Conservation (phyloP, 345 rosid species). For the Brassica incana region DNA sequence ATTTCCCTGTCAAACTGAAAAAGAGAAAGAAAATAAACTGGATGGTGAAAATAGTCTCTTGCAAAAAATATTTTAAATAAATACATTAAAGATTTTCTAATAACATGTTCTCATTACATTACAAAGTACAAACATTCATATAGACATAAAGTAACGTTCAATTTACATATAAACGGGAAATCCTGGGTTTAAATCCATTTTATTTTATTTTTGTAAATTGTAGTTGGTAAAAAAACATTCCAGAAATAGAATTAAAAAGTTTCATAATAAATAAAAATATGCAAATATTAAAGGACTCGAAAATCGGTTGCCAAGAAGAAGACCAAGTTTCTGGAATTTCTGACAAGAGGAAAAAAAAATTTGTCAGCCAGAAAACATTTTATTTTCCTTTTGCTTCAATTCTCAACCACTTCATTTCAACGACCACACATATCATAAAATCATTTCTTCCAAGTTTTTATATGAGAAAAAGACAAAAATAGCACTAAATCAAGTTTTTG, state of each 20-base stretch:
- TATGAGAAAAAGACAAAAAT: too few relatives aligned
- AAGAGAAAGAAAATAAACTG: not conserved
- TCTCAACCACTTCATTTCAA: slow-evolving; percentile 39
- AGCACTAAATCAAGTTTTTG: too few relatives aligned
- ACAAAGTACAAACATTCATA: not conserved
- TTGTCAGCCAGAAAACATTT: not conserved
- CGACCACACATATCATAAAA: not conserved
- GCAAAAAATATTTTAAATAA: not conserved
- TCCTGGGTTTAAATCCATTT: not conserved
- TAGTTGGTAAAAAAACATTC: not conserved
- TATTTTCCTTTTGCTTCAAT: slow-evolving; percentile 34
- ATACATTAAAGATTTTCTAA: not conserved
- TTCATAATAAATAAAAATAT: not conserved
- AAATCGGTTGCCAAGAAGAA: slow-evolving; percentile 9
- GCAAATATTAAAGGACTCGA: not conserved
- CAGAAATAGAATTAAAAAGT: slow-evolving; percentile 13
- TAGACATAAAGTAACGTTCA: not conserved
- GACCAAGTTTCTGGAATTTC: slow-evolving; percentile 29
- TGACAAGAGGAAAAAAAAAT: not conserved
- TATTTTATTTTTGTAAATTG: not conserved
- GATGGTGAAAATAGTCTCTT: not conserved
- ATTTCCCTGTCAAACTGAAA: not conserved
- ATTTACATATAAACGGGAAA: not conserved
- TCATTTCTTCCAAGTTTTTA: slow-evolving; percentile 3
- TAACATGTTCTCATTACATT: not conserved